These are phyloP conservation scores for Vicia villosa DNA, from an alignment of 306 rosid genomes.

Conservation along the genomic window DNA sequence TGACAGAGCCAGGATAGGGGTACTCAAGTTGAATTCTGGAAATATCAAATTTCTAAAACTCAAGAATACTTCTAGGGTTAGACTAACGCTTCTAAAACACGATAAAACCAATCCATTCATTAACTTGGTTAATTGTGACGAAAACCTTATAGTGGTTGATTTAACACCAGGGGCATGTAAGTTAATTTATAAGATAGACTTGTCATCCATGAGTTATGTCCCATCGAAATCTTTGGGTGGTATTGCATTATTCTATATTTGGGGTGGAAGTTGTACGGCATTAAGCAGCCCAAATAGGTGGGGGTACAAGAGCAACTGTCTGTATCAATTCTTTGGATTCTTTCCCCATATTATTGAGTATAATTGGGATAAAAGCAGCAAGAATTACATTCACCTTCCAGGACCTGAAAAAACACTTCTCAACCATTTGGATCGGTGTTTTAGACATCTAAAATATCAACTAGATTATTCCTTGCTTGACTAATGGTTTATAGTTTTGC, in stretches of 20 bases:
- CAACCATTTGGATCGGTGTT: neutral
- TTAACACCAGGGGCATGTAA: no score
- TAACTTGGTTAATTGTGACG: neutral
- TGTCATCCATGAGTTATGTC: neutral
- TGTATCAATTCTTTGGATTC: neutral
- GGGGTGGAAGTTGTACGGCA: neutral
- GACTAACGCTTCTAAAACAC: no score
- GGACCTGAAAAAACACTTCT: no score
- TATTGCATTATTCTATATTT: neutral
- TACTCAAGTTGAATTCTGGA: no score
- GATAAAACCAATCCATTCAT: rapidly evolving
- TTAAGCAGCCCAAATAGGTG: neutral
- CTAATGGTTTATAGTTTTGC: no score
- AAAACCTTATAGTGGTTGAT: neutral
- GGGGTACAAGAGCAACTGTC: neutral
- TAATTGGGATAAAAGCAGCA: neutral
- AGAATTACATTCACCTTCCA: neutral
- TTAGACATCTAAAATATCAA: neutral
- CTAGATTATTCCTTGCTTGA: neutral
- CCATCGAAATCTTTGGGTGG: neutral
- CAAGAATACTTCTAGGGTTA: neutral
- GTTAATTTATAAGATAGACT: neutral
- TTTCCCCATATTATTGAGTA: neutral
- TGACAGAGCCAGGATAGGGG: neutral
- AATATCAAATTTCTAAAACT: no score